Conservation (phyloP, 352 stramenopile genomes). For the Phytophthora ramorum region DNA sequence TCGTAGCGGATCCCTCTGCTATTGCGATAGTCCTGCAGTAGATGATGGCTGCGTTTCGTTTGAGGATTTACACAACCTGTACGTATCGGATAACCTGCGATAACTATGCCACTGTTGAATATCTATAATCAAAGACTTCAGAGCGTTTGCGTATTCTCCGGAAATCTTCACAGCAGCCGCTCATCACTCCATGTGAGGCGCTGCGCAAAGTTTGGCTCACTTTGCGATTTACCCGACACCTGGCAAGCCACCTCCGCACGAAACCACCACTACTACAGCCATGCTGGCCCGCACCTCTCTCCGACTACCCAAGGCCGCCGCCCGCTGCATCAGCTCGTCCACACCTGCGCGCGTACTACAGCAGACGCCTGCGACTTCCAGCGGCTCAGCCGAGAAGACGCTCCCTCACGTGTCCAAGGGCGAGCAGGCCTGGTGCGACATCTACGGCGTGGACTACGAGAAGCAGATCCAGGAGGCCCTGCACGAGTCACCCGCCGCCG, state of each 20-base stretch:
- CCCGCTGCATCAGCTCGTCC: conserved; percentile 43
- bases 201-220: conserved; percentile 15
- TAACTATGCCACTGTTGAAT: not conserved
- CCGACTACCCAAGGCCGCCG: conserved; percentile 35
- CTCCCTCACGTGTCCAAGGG: conserved; percentile 46
- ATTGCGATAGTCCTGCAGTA: not conserved
- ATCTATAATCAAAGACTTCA: not conserved
- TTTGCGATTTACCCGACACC: conserved; percentile 31
- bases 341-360: conserved; percentile 43
- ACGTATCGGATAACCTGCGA: not conserved
- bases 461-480: conserved; percentile 69
- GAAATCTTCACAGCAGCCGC: conserved; percentile 2
- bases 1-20: not conserved
- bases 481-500: conserved; percentile 47
- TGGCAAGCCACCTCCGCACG: conserved; percentile 2
- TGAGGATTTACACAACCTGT: not conserved
- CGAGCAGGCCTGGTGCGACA: conserved; percentile 77
- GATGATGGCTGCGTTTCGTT: not conserved
- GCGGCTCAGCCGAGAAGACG: conserved; percentile 13
- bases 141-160: conserved; percentile 15
- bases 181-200: conserved; percentile 20
- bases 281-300: conserved; percentile 44
- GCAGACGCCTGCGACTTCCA: conserved; percentile 31
- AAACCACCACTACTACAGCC: not conserved
- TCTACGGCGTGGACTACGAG: conserved; percentile 82